These are phyloP conservation scores for Phytopythium ostracodes DNA, from an alignment of 352 stramenopile species.

Conservation along the genomic window DNA sequence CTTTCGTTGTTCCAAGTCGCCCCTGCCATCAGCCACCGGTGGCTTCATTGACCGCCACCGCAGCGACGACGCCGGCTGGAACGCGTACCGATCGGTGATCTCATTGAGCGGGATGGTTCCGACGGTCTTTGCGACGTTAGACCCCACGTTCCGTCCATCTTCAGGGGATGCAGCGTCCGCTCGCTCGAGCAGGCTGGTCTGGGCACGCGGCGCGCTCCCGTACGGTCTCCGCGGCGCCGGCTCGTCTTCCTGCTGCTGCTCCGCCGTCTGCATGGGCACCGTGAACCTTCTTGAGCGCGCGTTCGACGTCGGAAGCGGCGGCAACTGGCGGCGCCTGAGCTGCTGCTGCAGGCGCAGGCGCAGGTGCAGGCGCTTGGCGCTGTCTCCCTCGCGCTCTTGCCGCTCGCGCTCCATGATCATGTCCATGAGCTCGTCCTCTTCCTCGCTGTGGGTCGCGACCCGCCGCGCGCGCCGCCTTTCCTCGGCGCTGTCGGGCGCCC, in stretches of 20 bases:
- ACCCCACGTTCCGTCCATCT: not conserved
- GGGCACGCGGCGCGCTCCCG: slow-evolving; percentile 13
- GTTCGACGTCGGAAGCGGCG: slow-evolving; percentile 3
- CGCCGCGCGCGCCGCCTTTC: not conserved
- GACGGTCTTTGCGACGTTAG: not conserved
- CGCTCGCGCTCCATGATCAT: slow-evolving; percentile 33
- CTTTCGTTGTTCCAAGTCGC: not conserved
- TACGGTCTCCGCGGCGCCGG: slow-evolving; percentile 7
- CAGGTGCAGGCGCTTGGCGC: slow-evolving; percentile 1
- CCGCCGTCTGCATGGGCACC: slow-evolving; percentile 3
- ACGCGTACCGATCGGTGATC: slow-evolving; percentile 14
- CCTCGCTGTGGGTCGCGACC: slow-evolving; percentile 9
- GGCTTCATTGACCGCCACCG: slow-evolving; percentile 22
- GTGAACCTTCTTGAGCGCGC: slow-evolving; percentile 6
- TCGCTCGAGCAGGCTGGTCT: not conserved
- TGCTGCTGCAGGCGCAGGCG: not conserved
- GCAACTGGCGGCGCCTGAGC: slow-evolving; percentile 1
- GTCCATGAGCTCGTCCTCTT: slow-evolving; percentile 41
- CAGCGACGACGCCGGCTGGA: slow-evolving; percentile 26
- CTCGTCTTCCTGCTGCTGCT: slow-evolving; percentile 7
- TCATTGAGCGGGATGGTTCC: slow-evolving; percentile 12
- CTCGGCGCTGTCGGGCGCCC: slow-evolving; percentile 6
- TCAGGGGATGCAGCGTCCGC: not conserved
- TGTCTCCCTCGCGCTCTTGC: slow-evolving; percentile 10
- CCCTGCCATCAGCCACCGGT: slow-evolving; percentile 7